Conservation (phyloP, 202 grass and related monocot species). For the Musa balbisiana region DNA sequence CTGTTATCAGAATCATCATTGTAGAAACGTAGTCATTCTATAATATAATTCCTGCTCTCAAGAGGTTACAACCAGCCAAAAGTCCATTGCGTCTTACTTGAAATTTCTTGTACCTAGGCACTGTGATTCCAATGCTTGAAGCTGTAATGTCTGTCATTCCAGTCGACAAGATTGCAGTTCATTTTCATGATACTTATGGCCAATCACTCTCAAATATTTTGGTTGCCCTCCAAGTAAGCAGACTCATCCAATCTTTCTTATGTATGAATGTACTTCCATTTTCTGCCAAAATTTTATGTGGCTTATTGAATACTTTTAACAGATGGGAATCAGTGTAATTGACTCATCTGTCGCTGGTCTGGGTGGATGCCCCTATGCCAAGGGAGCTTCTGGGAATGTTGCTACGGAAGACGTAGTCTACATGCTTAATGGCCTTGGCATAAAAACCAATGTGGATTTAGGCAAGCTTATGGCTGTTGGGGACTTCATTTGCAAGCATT, state of each 20-base stretch:
- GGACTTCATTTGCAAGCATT: slow-evolving; percentile 76
- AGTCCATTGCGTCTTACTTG: not conserved
- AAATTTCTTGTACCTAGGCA: slow-evolving; percentile 31
- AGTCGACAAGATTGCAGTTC: slow-evolving; percentile 67
- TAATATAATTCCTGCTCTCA: not conserved
- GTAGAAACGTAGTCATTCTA: not conserved
- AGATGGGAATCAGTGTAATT: slow-evolving; percentile 77
- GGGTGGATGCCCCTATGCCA: slow-evolving; percentile 80
- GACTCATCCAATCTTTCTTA: not conserved
- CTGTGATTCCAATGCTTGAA: slow-evolving; percentile 61
- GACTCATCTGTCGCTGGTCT: slow-evolving; percentile 77
- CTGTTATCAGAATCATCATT: not conserved
- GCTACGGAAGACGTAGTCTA: slow-evolving; percentile 77
- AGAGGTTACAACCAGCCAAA: not conserved
- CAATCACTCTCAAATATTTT: slow-evolving; percentile 86
- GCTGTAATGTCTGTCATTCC: slow-evolving; percentile 55
- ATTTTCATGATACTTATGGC: slow-evolving; percentile 94
- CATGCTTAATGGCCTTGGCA: slow-evolving; percentile 87
- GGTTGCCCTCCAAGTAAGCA: slow-evolving; percentile 74
- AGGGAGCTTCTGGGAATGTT: slow-evolving; percentile 76
- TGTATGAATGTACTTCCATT: not conserved
- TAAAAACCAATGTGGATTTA: slow-evolving; percentile 66
- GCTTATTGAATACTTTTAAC: not conserved
- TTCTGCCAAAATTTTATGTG: not conserved
- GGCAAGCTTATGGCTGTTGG: slow-evolving; percentile 76